Base-by-base conservation (phyloP, 2,329 filamentous ascomycete species). In the Aschersonia sp. region DNA sequence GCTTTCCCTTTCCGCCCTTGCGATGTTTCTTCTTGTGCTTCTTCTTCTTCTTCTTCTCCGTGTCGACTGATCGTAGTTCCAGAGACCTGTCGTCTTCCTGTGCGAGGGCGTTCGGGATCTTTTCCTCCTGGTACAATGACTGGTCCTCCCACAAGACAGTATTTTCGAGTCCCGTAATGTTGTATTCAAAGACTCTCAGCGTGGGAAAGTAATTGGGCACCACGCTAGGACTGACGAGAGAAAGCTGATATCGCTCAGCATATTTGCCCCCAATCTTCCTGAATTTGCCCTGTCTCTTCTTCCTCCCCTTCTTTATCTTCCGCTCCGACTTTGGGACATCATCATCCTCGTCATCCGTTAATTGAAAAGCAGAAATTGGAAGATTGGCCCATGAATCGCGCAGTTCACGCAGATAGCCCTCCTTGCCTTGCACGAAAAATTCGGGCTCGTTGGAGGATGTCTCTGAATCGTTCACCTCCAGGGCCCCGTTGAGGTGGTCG, bases 181-280 rank as follows among this genome's bases (percentile, higher is more conserved):
- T 97, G 71, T 97, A 98, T 59, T 95, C 87, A 53, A 91, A 72
- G n/a, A 98, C 75, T n/a, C 89, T 79, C 32, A 96, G 65, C 1
- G 85, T 89, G 0, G 91, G 92, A 54, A 89, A 92, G 64, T 88
- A 94, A 59, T 92, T 96, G 5, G 91, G 92, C 6, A 97, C 86
- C 40, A 98, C 71, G 59, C 89, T 97, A 0, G 91, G 86, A 44
- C 83, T 78, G 48, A 97, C 82, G 30, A 92, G 70, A 0, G 85
- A 82, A 5, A 94, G 65, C 47, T 89, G 83, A 62, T 88, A 98
- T 47, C 89, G 78, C 65, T 98, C 89, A 3, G 81, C 89, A 67
- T 80, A 94, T 52, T 77, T 75, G 4, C 89, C 89, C 28, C 85
- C 88, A 52, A 94, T 82, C 52, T 71, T 70, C 48, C 70, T 67